Evolutionary conservation across 495 filamentous ascomycete genomes (phyloP), one percentile per base, ranked within the genome.

Genomic region (Xylaria bambusicola): DNA sequence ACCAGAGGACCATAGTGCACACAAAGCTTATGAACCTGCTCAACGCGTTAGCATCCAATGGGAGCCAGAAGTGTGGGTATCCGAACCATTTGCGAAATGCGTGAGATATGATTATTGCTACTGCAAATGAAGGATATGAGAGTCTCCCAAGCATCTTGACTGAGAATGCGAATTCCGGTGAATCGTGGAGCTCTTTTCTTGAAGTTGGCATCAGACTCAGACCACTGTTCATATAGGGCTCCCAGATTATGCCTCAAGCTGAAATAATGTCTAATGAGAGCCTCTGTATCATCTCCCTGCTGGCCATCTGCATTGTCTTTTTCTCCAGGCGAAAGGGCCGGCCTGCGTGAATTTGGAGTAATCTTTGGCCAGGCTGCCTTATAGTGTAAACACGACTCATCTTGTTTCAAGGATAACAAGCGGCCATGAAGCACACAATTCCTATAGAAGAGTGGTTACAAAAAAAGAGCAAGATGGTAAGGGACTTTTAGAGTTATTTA

Each of bases 81-180:
- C 42, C 56, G 48, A 71, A 84, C 90, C 94, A 99, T 98, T 69
- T 93, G 89, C 12, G 88, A 91, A 65, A 99, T 99, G 24, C 94
- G 87, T 4, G 84, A 80, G 57, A 99, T 99, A 69, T 99, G 96
- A 73, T 99, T 99, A 74, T 99, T 99, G 74, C 91, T 95, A 71
- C 92, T 97, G 80, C 94, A 98, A 56, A 99, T 97, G 71, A 99
- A 99, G 29, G 87, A 86, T 13, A 99, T 78, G 3, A 99, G 77
- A 5, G 95, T 86, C 73, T 99, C 94, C 95, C 94, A 99, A 8
- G 94, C 84, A 77, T 97, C 93, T 71, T 99, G 94, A 62, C 86
- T 88, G 6, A 99, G 80, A 59, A 98, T 96, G n/a, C 94, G 88
- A 33, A 99, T 89, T 15, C 94, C 94, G 0, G 88, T 86, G 69